Conservation (phyloP, 768 basidiomycete genomes). For the Lactarius sanguifluus region DNA sequence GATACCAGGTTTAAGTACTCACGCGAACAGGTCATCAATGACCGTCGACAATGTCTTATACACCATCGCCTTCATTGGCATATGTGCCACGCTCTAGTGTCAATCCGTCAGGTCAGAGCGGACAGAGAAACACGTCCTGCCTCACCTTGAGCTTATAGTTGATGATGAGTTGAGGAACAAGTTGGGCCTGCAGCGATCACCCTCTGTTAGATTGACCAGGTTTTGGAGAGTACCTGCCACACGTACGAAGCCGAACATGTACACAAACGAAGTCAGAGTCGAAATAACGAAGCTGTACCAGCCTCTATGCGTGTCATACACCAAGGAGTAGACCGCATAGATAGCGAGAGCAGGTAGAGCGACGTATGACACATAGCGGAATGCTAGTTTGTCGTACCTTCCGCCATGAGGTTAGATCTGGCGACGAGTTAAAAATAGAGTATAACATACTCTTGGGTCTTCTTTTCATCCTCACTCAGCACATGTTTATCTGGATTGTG, state of each 20-base stretch:
- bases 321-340: constrained; percentile 77
- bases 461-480: constrained; percentile 95
- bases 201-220: constrained; percentile 27
- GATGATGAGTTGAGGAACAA: constrained; percentile 87
- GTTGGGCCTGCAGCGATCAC: constrained; percentile 60
- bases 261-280: constrained; percentile 89
- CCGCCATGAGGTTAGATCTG: constrained; percentile 9
- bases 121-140: constrained; percentile 16
- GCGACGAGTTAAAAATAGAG: constrained; percentile 9
- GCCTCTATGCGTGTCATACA: constrained; percentile 82
- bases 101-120: constrained; percentile 3
- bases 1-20: constrained; percentile 36
- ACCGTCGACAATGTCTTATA: constrained; percentile 90
- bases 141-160: constrained; percentile 93
- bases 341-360: constrained; percentile 76
- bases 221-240: constrained; percentile 23
- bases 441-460: constrained; percentile 85
- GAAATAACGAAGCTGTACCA: constrained; percentile 98
- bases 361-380: constrained; percentile 91
- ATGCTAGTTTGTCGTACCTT: constrained; percentile 89
- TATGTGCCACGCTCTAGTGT: constrained; percentile 86
- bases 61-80: constrained; percentile 98
- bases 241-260: constrained; percentile 98
- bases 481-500: constrained; percentile 78
- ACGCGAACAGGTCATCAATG: constrained; percentile 93